Percentiles rank a stretch among this genome's conserved stretches.
Conservation (phyloP, 2,329 filamentous ascomycete species). For the Fusarium verrucosum region DNA sequence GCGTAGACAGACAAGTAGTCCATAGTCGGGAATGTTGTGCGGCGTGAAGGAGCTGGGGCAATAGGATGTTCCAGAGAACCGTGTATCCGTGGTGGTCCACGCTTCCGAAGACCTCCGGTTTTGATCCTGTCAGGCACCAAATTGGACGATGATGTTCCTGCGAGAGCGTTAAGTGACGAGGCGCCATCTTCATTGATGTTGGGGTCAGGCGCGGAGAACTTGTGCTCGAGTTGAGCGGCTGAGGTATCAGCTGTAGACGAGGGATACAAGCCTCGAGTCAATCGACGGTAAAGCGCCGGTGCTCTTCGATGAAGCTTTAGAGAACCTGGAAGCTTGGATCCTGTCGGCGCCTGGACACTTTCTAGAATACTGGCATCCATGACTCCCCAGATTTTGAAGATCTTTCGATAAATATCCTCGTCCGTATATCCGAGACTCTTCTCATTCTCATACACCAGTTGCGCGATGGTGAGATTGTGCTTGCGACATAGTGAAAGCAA, state of each 20-base stretch:
- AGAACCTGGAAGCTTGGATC: conserved; percentile 56
- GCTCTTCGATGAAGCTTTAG: conserved; percentile 59
- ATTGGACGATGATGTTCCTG: not conserved
- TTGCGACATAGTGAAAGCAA: conserved; percentile 58
- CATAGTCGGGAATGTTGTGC: conserved; percentile 60
- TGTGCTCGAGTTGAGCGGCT: conserved; percentile 21
- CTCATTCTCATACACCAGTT: conserved; percentile 62
- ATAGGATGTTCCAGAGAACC: conserved; percentile 59
- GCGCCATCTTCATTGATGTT: conserved; percentile 13
- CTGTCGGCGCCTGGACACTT: conserved; percentile 56
- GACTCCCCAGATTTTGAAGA: conserved; percentile 61
- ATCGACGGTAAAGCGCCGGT: conserved; percentile 55
- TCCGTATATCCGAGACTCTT: conserved; percentile 61
- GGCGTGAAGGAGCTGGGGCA: conserved; percentile 55
- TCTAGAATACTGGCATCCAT: conserved; percentile 63
- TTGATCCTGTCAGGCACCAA: conserved; percentile 10
- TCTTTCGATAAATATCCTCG: conserved; percentile 58
- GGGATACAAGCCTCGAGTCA: conserved; percentile 59
- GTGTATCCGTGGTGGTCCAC: conserved; percentile 53
- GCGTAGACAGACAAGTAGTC: conserved; percentile 62
- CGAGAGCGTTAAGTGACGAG: conserved; percentile 4
- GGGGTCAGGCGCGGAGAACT: conserved; percentile 9
- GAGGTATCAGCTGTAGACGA: conserved; percentile 34
- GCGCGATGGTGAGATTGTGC: conserved; percentile 62
- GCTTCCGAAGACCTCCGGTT: conserved; percentile 22